Base-by-base conservation (phyloP, 805 yeast genomes). In the Candida hungchunana region DNA sequence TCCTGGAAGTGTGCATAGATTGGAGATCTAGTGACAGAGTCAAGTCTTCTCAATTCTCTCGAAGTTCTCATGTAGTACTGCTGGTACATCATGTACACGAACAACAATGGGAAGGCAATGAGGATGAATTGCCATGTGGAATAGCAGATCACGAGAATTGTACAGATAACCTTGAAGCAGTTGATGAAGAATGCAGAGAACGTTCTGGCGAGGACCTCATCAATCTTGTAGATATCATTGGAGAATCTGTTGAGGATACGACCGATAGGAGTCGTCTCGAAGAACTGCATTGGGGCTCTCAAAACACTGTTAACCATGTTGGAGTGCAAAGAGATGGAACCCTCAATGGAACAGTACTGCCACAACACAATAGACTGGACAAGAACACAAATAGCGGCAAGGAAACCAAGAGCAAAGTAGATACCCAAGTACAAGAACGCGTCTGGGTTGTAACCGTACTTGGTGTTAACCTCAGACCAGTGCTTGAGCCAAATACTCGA, bases 251-350 rank as follows among this genome's bases (percentile, higher is more conserved):
- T 89, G 59, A 88, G 66, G 39, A 89, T 76, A 64, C 97, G 75
- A 24, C 97, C 97, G 46, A 88, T 79, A 37, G 97, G 97, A 0
- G 97, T 89, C 2, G 96, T 87, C 61, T 89, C 97, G 55, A 89
- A 89, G 59, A 90, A 89, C 21, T 86, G 73, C 97, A 89, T 90
- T 43, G 97, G 97, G 0, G 96, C 93, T 46, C 89, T 72, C 41
- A 90, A 61, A 11, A 89, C 93, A 36, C 73, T 56, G 24, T 61
- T 60, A 5, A 89, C 77, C 96, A 89, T 87, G 13, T 63, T 60
- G 42, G 79, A 72, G 59, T 89, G 97, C 42, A 87, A 66, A 37
- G 67, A 72, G 40, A 66, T 77, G 8, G 97, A 90, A 7, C 93
- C 95, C 37, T 75, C 75, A 51, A 90, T 82, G 3, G 95, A 77